Base-by-base conservation (phyloP, 176 grass and related monocot genomes). In the Bonia amplexicaulis region DNA sequence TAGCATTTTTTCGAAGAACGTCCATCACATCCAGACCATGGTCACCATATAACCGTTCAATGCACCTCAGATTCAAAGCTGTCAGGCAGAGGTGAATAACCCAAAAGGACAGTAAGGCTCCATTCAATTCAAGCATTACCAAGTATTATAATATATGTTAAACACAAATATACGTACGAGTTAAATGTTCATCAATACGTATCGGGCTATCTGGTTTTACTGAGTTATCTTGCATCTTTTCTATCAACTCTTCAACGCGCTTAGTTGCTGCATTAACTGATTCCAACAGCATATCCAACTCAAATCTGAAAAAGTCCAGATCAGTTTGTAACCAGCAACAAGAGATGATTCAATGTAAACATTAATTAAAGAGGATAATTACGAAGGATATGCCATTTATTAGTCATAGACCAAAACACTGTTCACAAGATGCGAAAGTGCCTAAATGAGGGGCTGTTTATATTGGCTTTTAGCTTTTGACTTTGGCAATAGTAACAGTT, bases 21-120 rank as follows among this genome's bases (percentile, higher is more conserved):
- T 99, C 96, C 89, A 96, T 96, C 76, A 93, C 93, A 87, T 99
- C 96, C 62, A 99, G 84, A 35, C 96, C 96, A 79, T 99, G 96
- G 71, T 99, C 96, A 74, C 96, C 96, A 52, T 99, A 99, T 54
- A 99, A 83, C 64, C 94, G 80, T 47, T 99, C 96, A 64, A 99
- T 91, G 84, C 93, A 99, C 69, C 96, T 92, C 73, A 96, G 0
- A 81, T 99, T 94, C 86, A 99, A 88, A 45, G 80, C 96, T 99
- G 85, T 81, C 49, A 60, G 15, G 54, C 41, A 92, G 61, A 25
- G 20, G 45, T 51, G 6, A 76, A 74, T 69, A 58, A 62, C 11
- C 75, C 46, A 81, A 9, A 84, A 81, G n/a, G 40, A 6, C 29
- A 87, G 73, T 90, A 67, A 90, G 58, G 65, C 27, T 73, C 67